A percentile compares a stretch with the other conserved stretches of the same genome.
Conservation (phyloP, 2,329 filamentous ascomycete species). For the Lachnellula cervina region DNA sequence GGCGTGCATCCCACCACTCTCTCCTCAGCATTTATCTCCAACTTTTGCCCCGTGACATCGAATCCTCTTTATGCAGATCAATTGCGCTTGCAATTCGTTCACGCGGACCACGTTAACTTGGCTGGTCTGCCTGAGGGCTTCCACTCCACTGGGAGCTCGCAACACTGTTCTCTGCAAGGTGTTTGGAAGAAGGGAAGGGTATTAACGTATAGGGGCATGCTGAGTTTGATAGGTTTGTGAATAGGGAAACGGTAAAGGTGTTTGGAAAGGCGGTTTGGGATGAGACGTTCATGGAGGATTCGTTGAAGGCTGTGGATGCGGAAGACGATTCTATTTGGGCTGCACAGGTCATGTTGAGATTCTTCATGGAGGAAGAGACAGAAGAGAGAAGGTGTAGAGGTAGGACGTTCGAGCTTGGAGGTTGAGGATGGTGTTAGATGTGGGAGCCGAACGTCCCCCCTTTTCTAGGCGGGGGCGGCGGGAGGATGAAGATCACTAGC, state of each 20-base stretch:
- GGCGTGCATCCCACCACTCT: constrained; percentile 30
- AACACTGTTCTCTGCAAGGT: constrained; percentile 36
- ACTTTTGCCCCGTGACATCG: constrained; percentile 13
- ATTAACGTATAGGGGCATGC: constrained; percentile 40
- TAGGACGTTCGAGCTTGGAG: not conserved
- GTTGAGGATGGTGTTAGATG: not conserved
- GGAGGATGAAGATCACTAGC: no score
- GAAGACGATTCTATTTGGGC: constrained; percentile 31
- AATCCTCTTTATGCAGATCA: not conserved
- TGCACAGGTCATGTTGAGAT: constrained; percentile 31
- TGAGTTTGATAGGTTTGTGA: constrained; percentile 40
- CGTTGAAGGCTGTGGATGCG: constrained; percentile 16
- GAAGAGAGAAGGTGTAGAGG: not conserved
- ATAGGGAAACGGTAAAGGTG: constrained; percentile 34
- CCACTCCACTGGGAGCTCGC: constrained; percentile 23
- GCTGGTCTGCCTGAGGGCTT: constrained; percentile 7
- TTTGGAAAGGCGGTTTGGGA: constrained; percentile 30
- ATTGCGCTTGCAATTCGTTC: constrained; percentile 36
- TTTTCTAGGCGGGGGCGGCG: no score
- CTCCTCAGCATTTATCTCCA: constrained; percentile 18
- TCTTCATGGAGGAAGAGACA: constrained; percentile 23
- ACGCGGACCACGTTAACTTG: constrained; percentile 31
- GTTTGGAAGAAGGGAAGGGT: constrained; percentile 35
- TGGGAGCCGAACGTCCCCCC: not conserved
- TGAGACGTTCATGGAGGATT: constrained; percentile 18